phyloP scores from a whole-genome alignment of 352 stramenopile species.

The Phytophthora melonis region DNA sequence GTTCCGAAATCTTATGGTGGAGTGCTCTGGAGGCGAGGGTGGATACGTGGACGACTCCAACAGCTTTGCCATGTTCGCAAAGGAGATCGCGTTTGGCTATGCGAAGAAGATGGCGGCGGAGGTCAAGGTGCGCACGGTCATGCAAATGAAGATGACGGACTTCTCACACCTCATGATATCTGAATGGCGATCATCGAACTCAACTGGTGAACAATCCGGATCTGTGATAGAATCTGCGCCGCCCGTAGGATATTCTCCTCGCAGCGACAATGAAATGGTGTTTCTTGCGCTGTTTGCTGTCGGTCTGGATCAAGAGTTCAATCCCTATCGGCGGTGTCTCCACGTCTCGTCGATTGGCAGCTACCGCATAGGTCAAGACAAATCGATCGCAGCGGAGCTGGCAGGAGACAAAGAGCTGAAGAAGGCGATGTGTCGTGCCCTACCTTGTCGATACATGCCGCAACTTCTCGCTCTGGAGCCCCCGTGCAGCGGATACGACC shows the following conservation, averaged over 20 bases:
- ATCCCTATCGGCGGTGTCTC: constrained; percentile 67
- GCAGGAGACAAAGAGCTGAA: constrained; percentile 45
- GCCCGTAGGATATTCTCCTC: background rate
- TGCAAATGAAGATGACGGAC: constrained; percentile 70
- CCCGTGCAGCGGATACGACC: constrained; percentile 45
- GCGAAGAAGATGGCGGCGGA: constrained; percentile 67
- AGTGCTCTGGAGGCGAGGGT: constrained; percentile 54
- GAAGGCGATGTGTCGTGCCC: constrained; percentile 48
- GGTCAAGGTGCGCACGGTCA: constrained; percentile 51
- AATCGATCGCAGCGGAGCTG: constrained; percentile 33
- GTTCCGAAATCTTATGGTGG: constrained; percentile 65
- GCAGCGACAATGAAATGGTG: constrained; percentile 4
- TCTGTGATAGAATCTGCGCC: background rate
- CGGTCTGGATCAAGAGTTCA: constrained; percentile 74
- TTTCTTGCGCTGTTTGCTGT: constrained; percentile 69
- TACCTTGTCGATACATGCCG: constrained; percentile 55
- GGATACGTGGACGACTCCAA: constrained; percentile 52
- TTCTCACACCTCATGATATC: constrained; percentile 68
- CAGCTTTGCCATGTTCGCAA: constrained; percentile 51
- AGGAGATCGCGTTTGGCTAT: constrained; percentile 56
- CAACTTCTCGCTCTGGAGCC: constrained; percentile 62
- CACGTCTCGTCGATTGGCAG: constrained; percentile 50
- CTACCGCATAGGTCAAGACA: constrained; percentile 4
- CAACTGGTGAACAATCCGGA: background rate
- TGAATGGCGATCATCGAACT: constrained; percentile 48